Evolutionary conservation across 306 rosid species (phyloP), one percentile per base, ranked within the genome.

Genomic region (Citrullus mucosospermus): DNA sequence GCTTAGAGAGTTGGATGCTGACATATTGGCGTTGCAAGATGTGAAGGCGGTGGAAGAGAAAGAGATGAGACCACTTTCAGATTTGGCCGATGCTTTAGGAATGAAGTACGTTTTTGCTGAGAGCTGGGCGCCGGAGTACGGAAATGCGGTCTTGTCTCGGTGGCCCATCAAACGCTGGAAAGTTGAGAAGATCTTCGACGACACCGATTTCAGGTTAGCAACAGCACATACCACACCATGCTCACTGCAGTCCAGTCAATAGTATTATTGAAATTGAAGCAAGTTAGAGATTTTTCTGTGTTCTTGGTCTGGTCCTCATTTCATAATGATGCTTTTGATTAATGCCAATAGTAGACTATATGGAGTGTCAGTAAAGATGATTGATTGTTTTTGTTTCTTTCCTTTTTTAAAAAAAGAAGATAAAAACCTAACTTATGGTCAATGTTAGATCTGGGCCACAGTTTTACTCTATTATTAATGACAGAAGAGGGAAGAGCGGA

Each of bases 101-200:
- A 92, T 95, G 98, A 82, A 84, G 25, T 95, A 86, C 66, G 97
- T 91, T 1, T 95, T 95, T 63, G 98, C 98, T 0, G 98, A 95
- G 78, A 95, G 98, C 78, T 95, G 98, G 98, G 98, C 98, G 30
- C 98, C 98, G 20, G 89, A 95, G 80, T 95, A 88, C 75, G 98
- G 98, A 75, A 95, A 91, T 69, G 97, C 98, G 54, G 88, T 95
- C 41, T 81, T 95, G 84, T 95, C 98, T 0, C 89, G 87, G 73
- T 95, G 96, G 96, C 98, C 98, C 44, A 95, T 95, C 30, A 95
- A 86, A 76, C 84, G 89, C 1, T 92, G 85, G 78, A 87, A 81
- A 73, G 87, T 89, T 41, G 82, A 86, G 77, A 88, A 92, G 80
- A 84, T 95, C 86, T 92, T 85, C 50, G 96, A 95, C 81, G 85